Evolutionary conservation across 352 stramenopile species (phyloP).

Genomic region (Pythium brachiatum): DNA sequence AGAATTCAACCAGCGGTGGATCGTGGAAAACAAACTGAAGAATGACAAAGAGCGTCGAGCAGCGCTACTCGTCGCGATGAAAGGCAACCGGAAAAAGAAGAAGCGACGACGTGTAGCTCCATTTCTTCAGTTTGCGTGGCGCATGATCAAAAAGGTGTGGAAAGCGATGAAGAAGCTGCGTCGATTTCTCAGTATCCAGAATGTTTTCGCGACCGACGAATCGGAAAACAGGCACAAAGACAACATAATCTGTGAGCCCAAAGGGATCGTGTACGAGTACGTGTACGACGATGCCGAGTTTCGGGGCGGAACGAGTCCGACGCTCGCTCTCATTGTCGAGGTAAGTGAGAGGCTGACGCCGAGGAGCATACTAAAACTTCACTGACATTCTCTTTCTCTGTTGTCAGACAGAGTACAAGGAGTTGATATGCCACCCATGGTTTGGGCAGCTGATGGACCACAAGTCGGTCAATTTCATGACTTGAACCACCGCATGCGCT

Average conservation of each 20-base stretch:
- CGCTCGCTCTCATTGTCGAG: conserved; percentile 58
- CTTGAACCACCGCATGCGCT: too few relatives aligned
- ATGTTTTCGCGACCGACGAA: conserved; percentile 52
- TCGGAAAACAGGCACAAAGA: conserved; percentile 37
- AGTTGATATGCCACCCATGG: conserved; percentile 76
- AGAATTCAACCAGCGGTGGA: conserved; percentile 68
- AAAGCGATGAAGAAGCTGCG: conserved; percentile 42
- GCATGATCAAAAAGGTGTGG: conserved; percentile 47
- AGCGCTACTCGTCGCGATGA: conserved; percentile 56
- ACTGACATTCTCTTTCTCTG: too few relatives aligned
- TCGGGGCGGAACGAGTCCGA: conserved; percentile 50
- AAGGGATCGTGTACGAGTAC: conserved; percentile 82
- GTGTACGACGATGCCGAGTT: conserved; percentile 79
- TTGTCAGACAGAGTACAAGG: conserved; percentile 71
- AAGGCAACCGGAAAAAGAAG: conserved; percentile 31
- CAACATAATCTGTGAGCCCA: conserved; percentile 72
- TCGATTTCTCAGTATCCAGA: conserved; percentile 61
- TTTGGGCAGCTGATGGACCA: conserved; percentile 72
- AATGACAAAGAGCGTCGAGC: conserved; percentile 40
- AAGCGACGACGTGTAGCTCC: conserved; percentile 29
- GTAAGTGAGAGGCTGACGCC: too few relatives aligned
- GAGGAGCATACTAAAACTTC: too few relatives aligned
- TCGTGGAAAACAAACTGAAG: conserved; percentile 45
- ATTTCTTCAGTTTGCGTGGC: conserved; percentile 33
- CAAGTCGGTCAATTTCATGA: too few relatives aligned